Base-by-base conservation (phyloP, 257 asterid genomes). In the Capsicum chinense region DNA sequence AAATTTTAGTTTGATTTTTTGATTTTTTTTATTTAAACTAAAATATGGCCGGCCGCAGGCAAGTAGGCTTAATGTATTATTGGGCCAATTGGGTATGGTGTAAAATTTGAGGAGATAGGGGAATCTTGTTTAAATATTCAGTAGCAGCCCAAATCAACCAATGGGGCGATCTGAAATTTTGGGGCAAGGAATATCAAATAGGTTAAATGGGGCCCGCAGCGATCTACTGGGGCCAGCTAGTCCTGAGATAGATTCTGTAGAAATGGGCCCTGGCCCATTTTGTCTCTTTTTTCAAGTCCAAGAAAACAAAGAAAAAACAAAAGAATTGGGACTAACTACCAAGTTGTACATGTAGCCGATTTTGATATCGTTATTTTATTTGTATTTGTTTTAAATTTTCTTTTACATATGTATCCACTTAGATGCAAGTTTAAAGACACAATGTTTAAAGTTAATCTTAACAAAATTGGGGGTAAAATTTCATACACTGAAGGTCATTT, bases 81-180 rank as follows among this genome's bases (percentile, higher is more conserved):
- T 76, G 81, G 64, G 64, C 81, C 64, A 26, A 39, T 7, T 8
- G 44, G 54, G 8, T 1, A 76, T 26, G 48, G 48, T 52, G 64
- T 76, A 6, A 76, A 52, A 76, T 21, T 76, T 21, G 21, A 50
- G 44, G 6, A 76, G 81, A 50, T 52, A 21, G 7, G 63, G 42
- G 47, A 21, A 52, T 52, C 48, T 13, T 76, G 15, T 76, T 50
- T 21, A 52, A 52, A 26, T 52, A 76, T 76, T 76, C 4, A 76
- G 48, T 33, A 76, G 48, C 14, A 54, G 81, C 64, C 81, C 64
- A 54, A 54, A 76, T 8, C 81, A 76, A 76, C 64, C 64, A 76
- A 26, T 76, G 81, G 47, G 70, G 2, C 42, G 5, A 39, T 39
- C 42, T 39, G 78, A 48, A 42, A 3, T 3, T n/a, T 73, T 47